Evolutionary conservation across 352 stramenopile species (phyloP).

Genomic region (Phytophthora palmivora): DNA sequence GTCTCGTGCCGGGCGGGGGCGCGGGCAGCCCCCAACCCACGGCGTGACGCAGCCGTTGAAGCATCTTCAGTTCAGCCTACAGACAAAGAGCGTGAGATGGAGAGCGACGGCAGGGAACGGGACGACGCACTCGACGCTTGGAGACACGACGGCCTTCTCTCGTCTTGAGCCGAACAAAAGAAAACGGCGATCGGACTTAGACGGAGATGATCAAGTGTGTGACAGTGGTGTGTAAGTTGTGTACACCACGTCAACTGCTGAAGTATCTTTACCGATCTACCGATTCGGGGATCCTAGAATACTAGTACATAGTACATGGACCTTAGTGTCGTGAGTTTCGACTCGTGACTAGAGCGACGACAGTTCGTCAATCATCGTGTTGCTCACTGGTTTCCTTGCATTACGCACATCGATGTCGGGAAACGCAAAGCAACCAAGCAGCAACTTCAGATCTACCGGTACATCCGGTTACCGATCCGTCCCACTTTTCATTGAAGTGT

Average conservation of each 20-base stretch:
- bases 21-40: conserved; percentile 74
- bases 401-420: too few relatives aligned
- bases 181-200: conserved; percentile 32
- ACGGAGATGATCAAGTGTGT: neutral
- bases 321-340: too few relatives aligned
- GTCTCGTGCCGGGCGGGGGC: conserved; percentile 65
- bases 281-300: too few relatives aligned
- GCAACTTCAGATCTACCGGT: conserved; percentile 9
- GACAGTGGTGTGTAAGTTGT: too few relatives aligned
- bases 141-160: conserved; percentile 3
- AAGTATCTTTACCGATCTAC: too few relatives aligned
- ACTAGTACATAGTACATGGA: too few relatives aligned
- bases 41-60: conserved; percentile 83
- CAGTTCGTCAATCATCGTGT: too few relatives aligned
- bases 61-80: conserved; percentile 57
- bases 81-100: too few relatives aligned
- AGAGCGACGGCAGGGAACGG: too few relatives aligned
- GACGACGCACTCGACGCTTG: conserved; percentile 6
- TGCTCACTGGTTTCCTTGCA: too few relatives aligned
- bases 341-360: too few relatives aligned
- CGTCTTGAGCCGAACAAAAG: conserved; percentile 26
- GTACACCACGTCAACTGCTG: too few relatives aligned
- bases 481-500: conserved; percentile 23
- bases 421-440: conserved; percentile 7
- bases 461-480: conserved; percentile 12